Conservation (phyloP, 2,329 filamentous ascomycete species). For the Phialophora verrucosa region DNA sequence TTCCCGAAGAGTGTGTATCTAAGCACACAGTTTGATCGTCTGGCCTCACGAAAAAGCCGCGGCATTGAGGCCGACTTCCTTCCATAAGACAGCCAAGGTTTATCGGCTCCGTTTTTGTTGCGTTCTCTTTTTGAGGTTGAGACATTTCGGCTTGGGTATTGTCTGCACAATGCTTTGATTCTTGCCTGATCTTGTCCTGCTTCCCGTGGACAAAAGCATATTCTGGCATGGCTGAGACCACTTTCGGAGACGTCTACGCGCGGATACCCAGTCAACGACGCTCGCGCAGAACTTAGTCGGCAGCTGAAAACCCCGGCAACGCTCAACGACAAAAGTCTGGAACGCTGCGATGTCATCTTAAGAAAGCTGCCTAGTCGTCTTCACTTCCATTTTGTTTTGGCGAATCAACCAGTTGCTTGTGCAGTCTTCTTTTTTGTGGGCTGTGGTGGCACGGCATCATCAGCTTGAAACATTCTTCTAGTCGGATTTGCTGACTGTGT, state of each 20-base stretch:
- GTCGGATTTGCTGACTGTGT: not conserved
- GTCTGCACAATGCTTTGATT: not conserved
- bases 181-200: not conserved
- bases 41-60: not conserved
- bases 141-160: not conserved
- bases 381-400: not conserved
- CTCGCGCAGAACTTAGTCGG: not conserved
- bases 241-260: not conserved
- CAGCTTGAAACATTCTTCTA: not conserved
- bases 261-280: not conserved
- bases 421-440: not conserved
- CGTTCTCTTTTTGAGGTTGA: not conserved
- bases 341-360: not conserved
- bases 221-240: not conserved
- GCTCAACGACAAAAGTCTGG: not conserved
- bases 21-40: not conserved
- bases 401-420: not conserved
- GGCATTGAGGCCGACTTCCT: not conserved
- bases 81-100: not conserved
- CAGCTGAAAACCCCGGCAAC: not conserved
- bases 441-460: not conserved
- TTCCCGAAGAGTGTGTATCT: not conserved
- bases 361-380: not conserved
- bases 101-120: not conserved
- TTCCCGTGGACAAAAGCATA: not conserved